Percentiles rank a stretch among this genome's conserved stretches.
Evolutionary conservation across 23 red algal genomes (phyloP).

Genomic region (Cyanidiococcus yangmingshanensis): DNA sequence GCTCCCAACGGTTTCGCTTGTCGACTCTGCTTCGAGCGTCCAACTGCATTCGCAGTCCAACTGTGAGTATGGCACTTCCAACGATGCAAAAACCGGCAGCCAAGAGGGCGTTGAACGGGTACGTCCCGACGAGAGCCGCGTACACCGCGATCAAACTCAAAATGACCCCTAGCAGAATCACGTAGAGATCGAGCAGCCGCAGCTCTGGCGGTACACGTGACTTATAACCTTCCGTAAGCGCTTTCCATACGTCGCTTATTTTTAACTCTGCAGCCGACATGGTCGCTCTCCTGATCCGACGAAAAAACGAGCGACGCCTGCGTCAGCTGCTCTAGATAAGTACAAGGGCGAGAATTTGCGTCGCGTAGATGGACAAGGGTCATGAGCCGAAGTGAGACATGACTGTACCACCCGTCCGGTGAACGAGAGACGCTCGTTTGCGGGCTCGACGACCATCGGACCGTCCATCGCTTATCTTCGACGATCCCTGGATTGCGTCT

Average conservation of each 20-base stretch:
- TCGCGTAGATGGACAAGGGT: too few species aligned
- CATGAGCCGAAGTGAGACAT: too few species aligned
- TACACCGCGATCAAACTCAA: conserved; percentile 20
- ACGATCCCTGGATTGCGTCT: too few species aligned
- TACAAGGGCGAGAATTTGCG: too few species aligned
- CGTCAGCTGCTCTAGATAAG: too few species aligned
- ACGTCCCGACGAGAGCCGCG: conserved; percentile 50
- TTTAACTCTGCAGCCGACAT: not conserved
- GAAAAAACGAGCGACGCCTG: too few species aligned
- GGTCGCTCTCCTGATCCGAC: too few species aligned
- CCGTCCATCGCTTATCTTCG: too few species aligned
- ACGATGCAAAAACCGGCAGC: conserved; percentile 52
- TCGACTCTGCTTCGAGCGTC: conserved; percentile 23
- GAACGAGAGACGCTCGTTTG: too few species aligned
- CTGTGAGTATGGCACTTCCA: conserved; percentile 79
- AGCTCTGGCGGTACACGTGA: not conserved
- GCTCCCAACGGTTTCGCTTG: conserved; percentile 36
- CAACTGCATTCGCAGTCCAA: conserved; percentile 82
- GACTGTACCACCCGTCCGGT: too few species aligned
- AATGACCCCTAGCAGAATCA: not conserved
- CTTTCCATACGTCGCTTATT: not conserved
- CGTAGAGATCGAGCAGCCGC: conserved; percentile 3
- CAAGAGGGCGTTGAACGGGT: conserved; percentile 95
- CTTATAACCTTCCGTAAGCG: not conserved
- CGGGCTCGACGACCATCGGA: too few species aligned